Evolutionary conservation across 306 rosid species (phyloP), one percentile per base, ranked within the genome.

Genomic region (Urtica urens): DNA sequence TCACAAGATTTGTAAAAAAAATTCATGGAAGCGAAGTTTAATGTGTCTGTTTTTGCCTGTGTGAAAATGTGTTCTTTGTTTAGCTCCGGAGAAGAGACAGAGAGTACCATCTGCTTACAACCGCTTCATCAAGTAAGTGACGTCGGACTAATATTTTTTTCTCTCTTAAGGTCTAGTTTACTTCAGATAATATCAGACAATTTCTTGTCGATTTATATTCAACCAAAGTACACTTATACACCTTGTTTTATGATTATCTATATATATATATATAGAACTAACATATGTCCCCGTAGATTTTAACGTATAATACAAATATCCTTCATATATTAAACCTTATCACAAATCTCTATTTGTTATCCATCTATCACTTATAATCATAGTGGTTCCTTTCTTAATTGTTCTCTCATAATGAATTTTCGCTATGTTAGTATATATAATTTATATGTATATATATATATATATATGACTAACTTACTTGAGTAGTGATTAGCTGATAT

Each of bases 61-160:
- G 62, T 73, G 55, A 62, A 49, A 25, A 50, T 49, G 72, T 70
- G 60, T 70, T 69, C 54, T 51, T 31, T 66, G 68, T 62, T 64
- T 95, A 88, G 97, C 97, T 59, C 95, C 97, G 59, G 97, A 88
- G 67, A 88, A 88, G 80, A 81, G 93, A 70, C 97, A 88, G 76
- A 77, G 97, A 72, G 95, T 88, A 48, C 97, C 97, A 67, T 88
- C 97, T 76, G 97, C 97, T 34, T 88, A 88, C 84, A 88, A 88
- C 51, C 93, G 97, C 69, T 88, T 88, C 87, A 88, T 88, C 74
- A 88, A 88, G 96, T 88, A 72, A 76, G 94, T 69, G 3, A 63
- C 71, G 24, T 7, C 53, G 18, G 8, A 7, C 16, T n/a, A 2
- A 11, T 3, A 3, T 46, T 46, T 6, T 1, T 8, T 46, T 9